Evolutionary conservation across 2,329 filamentous ascomycete genomes (phyloP).

Genomic region (Colletotrichum kahawae): DNA sequence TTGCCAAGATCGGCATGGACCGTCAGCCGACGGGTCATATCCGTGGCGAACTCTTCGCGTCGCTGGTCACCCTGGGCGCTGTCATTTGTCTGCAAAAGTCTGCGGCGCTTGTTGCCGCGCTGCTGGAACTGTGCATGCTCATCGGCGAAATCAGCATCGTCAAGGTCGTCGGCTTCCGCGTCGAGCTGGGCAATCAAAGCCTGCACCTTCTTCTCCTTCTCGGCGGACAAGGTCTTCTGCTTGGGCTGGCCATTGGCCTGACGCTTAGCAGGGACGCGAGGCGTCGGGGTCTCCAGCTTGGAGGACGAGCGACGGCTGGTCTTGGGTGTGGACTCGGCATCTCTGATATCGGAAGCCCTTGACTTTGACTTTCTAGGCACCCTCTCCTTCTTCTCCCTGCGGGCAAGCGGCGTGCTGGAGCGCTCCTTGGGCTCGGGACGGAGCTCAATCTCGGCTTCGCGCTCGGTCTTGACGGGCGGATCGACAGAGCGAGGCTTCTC

Average conservation of each 20-base stretch:
- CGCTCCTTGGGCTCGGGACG: conserved; percentile 22
- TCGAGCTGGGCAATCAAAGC: conserved; percentile 55
- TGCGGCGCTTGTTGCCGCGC: conserved; percentile 68
- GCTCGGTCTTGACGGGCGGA: conserved; percentile 38
- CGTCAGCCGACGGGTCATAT: conserved; percentile 66
- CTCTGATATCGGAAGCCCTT: conserved; percentile 56
- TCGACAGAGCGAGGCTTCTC: conserved; percentile 24
- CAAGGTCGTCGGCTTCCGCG: conserved; percentile 49
- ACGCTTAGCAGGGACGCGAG: conserved; percentile 59
- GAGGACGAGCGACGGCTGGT: conserved; percentile 54
- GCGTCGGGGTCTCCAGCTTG: conserved; percentile 51
- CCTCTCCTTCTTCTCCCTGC: conserved; percentile 27
- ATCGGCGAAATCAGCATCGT: conserved; percentile 47
- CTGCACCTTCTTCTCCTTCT: conserved; percentile 74
- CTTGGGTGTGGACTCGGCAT: conserved; percentile 52
- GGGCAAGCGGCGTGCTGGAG: conserved; percentile 11
- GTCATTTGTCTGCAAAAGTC: conserved; percentile 70
- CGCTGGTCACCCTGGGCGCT: conserved; percentile 66
- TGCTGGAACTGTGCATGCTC: conserved; percentile 57
- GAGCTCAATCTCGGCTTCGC: conserved; percentile 21
- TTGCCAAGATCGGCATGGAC: conserved; percentile 75
- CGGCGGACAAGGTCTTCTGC: conserved; percentile 54
- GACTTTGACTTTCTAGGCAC: conserved; percentile 50
- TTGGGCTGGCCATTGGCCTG: conserved; percentile 64
- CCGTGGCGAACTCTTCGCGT: conserved; percentile 62